A percentile compares a stretch with the other conserved stretches of the same genome.
Conservation (phyloP, 495 filamentous ascomycete genomes). For the Hypoxylon crocopeplum region DNA sequence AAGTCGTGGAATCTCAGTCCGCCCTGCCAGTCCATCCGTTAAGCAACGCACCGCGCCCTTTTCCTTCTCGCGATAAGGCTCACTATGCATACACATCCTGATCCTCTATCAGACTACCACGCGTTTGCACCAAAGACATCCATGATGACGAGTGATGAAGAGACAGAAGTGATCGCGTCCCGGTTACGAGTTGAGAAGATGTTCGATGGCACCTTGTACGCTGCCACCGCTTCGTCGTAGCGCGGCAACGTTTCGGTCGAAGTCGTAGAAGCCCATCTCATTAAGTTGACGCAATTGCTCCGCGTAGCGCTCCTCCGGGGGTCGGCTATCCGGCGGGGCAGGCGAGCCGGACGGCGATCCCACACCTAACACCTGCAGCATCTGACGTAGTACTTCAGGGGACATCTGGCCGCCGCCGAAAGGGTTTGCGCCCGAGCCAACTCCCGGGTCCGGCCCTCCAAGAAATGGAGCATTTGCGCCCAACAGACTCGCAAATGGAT, state of each 20-base stretch:
- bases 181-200: conserved; percentile 57
- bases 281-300: conserved; percentile 92
- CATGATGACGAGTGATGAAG: neutral
- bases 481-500: conserved; percentile 55
- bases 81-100: conserved; percentile 4
- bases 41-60: neutral
- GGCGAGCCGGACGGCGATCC: conserved; percentile 48
- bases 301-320: conserved; percentile 92
- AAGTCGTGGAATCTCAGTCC: conserved; percentile 15
- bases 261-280: conserved; percentile 99
- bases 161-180: neutral
- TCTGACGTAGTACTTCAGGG: conserved; percentile 56
- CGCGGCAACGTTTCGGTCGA: conserved; percentile 89
- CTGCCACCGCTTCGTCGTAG: conserved; percentile 89
- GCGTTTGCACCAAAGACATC: neutral
- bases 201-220: conserved; percentile 93
- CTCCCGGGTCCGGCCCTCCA: conserved; percentile 4
- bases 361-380: conserved; percentile 47
- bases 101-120: conserved; percentile 1
- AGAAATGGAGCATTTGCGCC: conserved; percentile 15
- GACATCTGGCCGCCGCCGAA: conserved; percentile 22
- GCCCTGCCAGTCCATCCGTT: neutral
- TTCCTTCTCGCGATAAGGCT: neutral
- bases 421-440: conserved; percentile 28
- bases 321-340: conserved; percentile 75